Evolutionary conservation across 768 basidiomycete species (phyloP), one percentile per base, ranked within the genome.

Genomic region (Amanita pallidorosea): DNA sequence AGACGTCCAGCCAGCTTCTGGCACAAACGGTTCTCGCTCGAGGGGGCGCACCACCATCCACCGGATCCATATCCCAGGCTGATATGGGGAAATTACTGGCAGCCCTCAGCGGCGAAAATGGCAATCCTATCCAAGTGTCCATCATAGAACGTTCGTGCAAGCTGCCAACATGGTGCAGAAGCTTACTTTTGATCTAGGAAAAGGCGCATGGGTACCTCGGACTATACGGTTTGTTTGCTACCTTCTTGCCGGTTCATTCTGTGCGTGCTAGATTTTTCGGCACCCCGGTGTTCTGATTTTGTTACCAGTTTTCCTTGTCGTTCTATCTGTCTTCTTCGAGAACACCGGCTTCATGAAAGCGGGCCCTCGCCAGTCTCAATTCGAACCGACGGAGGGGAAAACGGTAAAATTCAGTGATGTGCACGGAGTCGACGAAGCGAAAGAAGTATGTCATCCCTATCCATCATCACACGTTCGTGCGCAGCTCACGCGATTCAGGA

Each of bases 401-500:
- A 73, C 80, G 1, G 85, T 94, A 66, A 93, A 79, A 59, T 98
- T 99, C 62, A 83, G 79, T 55, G 96, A 99, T 66, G 93, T 99
- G 5, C 94, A 98, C 56, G 96, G 96, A 27, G 87, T 95, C 23
- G 96, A 98, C 58, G 96, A 99, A 67, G 96, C 88, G 33, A 98
- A 98, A 67, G 81, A 86, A 61, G 93, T 85, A 47, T 37, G 74
- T 65, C n/a, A 25, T 9, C 11, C 31, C 5, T 33, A 33, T 13
- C 12, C 27, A 8, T 29, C 27, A 8, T 29, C 22, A 34, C 31
- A 35, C 18, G 17, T 17, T 22, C 22, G 22, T 17, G 27, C 12
- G 5, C 50, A 18, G 15, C n/a, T 37, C 25, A 29, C 18, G 47
- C 37, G 11, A 9, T 53, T 47, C 58, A 92, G 86, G 93, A 94